Evolutionary conservation across 164 flowering plant species (phyloP).

Genomic region (Magnolia officinalis): DNA sequence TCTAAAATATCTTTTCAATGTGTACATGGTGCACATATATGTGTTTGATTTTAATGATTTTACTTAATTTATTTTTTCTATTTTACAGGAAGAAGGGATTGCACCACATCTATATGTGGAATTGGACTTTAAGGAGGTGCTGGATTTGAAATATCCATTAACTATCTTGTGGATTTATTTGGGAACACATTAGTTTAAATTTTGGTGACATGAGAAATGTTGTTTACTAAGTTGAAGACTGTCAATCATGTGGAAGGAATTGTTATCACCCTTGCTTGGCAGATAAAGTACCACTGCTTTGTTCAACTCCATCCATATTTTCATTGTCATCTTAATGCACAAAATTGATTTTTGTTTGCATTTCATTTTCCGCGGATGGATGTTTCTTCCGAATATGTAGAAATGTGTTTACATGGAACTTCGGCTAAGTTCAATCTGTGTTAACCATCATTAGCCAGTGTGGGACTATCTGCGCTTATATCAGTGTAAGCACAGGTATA

Average conservation of each 20-base stretch:
- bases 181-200: conserved; percentile 12
- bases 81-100: conserved; percentile 77
- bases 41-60: not conserved
- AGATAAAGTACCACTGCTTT: not conserved
- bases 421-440: too few relatives aligned
- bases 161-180: conserved; percentile 14
- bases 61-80: not conserved
- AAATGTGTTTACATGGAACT: too few relatives aligned
- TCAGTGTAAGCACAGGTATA: too few relatives aligned
- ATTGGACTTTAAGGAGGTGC: conserved; percentile 92
- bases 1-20: too few relatives aligned
- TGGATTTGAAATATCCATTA: conserved; percentile 12
- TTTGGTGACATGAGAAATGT: not conserved
- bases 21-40: not conserved
- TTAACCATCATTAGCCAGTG: too few relatives aligned
- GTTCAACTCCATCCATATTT: not conserved
- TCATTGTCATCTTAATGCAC: not conserved
- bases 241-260: conserved; percentile 2
- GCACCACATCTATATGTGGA: conserved; percentile 84
- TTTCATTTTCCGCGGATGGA: not conserved
- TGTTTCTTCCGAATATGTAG: not conserved
- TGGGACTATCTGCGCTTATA: too few relatives aligned
- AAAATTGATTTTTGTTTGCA: not conserved
- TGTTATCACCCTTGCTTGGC: not conserved
- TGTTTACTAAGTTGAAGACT: conserved; percentile 11